Evolutionary conservation across 345 rosid species (phyloP).

Genomic region (Aurinia saxatilis): DNA sequence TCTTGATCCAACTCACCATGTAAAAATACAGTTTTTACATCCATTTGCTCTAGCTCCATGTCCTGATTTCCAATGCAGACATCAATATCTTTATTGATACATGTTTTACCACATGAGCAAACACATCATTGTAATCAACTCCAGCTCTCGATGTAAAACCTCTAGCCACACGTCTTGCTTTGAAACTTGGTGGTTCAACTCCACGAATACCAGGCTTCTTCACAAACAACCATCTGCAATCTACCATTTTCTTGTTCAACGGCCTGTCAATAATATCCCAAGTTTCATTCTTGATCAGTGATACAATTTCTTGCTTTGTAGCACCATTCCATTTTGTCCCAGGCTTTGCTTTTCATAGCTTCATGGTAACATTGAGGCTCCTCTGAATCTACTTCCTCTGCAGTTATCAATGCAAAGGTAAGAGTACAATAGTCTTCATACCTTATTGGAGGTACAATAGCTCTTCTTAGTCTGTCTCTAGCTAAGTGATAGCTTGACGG

Average conservation of each 20-base stretch:
- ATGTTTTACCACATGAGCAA: too few relatives aligned
- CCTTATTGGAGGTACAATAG: not conserved
- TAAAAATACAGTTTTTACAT: too few relatives aligned
- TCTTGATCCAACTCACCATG: too few relatives aligned
- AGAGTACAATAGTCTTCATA: not conserved
- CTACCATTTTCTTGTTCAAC: not conserved
- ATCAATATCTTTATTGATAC: too few relatives aligned
- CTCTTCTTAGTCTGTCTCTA: not conserved
- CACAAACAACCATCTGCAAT: not conserved
- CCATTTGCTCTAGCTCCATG: too few relatives aligned
- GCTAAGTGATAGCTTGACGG: not conserved
- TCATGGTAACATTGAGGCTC: not conserved
- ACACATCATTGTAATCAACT: too few relatives aligned
- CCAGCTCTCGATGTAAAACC: too few relatives aligned
- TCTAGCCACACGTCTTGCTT: not conserved
- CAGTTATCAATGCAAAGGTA: not conserved
- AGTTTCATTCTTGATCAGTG: not conserved
- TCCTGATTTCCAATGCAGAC: too few relatives aligned
- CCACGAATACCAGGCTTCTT: not conserved
- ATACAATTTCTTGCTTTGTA: not conserved
- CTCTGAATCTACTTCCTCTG: not conserved
- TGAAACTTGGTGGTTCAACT: not conserved
- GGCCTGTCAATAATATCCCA: not conserved
- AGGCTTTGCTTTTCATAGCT: not conserved
- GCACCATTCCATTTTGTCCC: not conserved